Conservation (phyloP, 768 basidiomycete genomes). For the Amanita pallidorosea region DNA sequence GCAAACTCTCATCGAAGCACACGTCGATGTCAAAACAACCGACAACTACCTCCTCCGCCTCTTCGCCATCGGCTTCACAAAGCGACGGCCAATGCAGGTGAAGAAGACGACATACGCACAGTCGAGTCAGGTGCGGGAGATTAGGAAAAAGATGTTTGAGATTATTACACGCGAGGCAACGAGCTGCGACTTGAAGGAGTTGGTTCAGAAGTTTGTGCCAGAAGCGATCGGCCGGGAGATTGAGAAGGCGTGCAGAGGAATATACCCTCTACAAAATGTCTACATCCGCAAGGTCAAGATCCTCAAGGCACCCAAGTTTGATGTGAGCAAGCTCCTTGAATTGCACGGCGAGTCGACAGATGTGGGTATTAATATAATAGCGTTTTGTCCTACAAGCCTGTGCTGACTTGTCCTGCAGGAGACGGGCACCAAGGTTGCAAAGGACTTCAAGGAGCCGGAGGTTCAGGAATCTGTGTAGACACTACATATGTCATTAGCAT, state of each 20-base stretch:
- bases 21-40: slow-evolving; percentile 97
- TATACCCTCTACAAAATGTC: slow-evolving; percentile 99
- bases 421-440: slow-evolving; percentile 87
- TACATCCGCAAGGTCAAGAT: slow-evolving; percentile 99
- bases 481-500: slow-evolving; percentile 25
- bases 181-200: slow-evolving; percentile 93
- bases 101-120: slow-evolving; percentile 99
- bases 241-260: slow-evolving; percentile 92
- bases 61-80: slow-evolving; percentile 98
- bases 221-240: slow-evolving; percentile 99
- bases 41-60: slow-evolving; percentile 99
- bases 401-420: slow-evolving; percentile 40
- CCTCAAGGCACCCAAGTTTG: slow-evolving; percentile 95
- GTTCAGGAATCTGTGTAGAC: slow-evolving; percentile 83
- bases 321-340: slow-evolving; percentile 90
- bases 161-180: slow-evolving; percentile 95
- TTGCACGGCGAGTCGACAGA: slow-evolving; percentile 93
- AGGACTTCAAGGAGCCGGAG: slow-evolving; percentile 98
- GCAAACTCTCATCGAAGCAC: slow-evolving; percentile 98
- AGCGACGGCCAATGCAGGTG: slow-evolving; percentile 92
- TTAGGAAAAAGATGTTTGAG: slow-evolving; percentile 99
- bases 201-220: slow-evolving; percentile 97
- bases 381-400: not conserved
- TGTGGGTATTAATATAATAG: slow-evolving; percentile 37
- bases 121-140: slow-evolving; percentile 89